A percentile compares a stretch with the other conserved stretches of the same genome.
Conservation (phyloP, 1,284 basidiomycete species). For the Cryptococcus wingfieldii region DNA sequence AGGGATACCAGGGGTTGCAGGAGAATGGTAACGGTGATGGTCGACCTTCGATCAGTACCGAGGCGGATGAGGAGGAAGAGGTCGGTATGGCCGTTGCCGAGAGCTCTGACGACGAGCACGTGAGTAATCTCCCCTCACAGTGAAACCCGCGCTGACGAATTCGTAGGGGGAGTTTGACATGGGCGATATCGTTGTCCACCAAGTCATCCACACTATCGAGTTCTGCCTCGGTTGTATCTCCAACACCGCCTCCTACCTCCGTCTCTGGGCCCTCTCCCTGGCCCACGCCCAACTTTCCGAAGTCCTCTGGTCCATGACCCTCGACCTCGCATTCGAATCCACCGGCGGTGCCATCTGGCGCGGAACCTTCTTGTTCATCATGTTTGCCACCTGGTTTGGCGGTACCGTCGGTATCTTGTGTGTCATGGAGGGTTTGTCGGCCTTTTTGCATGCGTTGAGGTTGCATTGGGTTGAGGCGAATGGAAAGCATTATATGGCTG, state of each 20-base stretch:
- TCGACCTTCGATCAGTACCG: conserved; percentile 32
- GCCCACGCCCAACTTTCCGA: conserved; percentile 97
- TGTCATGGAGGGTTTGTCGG: conserved; percentile 92
- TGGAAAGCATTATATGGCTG: conserved; percentile 92
- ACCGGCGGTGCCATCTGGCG: conserved; percentile 53
- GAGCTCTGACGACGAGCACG: conserved; percentile 54
- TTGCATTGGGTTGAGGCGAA: conserved; percentile 96
- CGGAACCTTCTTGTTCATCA: conserved; percentile 56
- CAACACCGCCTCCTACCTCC: conserved; percentile 98
- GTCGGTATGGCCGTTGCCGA: conserved; percentile 69
- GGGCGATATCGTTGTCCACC: conserved; percentile 91
- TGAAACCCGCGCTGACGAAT: conserved; percentile 45
- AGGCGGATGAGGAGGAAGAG: conserved; percentile 76
- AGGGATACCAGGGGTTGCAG: conserved; percentile 73
- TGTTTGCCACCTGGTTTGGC: conserved; percentile 75
- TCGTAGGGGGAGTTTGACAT: conserved; percentile 61
- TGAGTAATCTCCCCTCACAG: conserved; percentile 20
- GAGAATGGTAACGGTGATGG: conserved; percentile 54
- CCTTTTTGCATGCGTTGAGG: conserved; percentile 92
- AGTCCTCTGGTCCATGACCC: conserved; percentile 84
- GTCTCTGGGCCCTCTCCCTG: conserved; percentile 95
- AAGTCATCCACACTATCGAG: conserved; percentile 97
- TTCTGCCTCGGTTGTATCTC: conserved; percentile 99
- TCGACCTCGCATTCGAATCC: conserved; percentile 56
- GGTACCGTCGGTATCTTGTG: conserved; percentile 75